Evolutionary conservation across 495 filamentous ascomycete species (phyloP).

Genomic region (Emericellopsis terricola): DNA sequence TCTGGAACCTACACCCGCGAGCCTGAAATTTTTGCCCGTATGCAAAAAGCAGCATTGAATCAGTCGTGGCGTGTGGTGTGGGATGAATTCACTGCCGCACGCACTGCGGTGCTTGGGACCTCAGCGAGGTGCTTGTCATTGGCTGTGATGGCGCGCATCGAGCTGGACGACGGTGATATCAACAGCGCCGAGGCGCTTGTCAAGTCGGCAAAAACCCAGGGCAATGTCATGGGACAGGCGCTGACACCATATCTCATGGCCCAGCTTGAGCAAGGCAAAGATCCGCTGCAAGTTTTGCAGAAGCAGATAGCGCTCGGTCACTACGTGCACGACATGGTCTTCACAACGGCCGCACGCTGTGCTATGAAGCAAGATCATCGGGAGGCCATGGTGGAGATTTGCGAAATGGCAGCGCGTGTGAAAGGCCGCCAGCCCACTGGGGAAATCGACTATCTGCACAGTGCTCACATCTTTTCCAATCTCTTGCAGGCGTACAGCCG

Average conservation of each 20-base stretch:
- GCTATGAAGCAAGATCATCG: no score
- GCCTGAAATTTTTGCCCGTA: background rate
- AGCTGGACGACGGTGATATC: background rate
- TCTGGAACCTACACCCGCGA: background rate
- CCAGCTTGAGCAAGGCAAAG: background rate
- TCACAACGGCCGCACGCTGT: slow-evolving; percentile 1
- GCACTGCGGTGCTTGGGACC: background rate
- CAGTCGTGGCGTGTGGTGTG: background rate
- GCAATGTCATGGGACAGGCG: background rate
- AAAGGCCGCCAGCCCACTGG: no score
- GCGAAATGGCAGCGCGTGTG: slow-evolving; percentile 1
- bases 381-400: slow-evolving; percentile 2
- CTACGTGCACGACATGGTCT: slow-evolving; percentile 3
- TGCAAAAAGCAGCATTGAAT: background rate
- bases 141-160: background rate
- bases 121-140: background rate
- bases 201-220: background rate
- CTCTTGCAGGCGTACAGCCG: background rate
- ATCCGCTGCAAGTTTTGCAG: background rate
- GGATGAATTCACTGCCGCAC: background rate
- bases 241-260: background rate
- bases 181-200: background rate
- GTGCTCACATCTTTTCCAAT: slow-evolving; percentile 2
- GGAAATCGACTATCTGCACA: slow-evolving; percentile 1
- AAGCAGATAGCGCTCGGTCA: background rate